These are phyloP conservation scores for Boletus eberwhitei DNA, from an alignment of 768 basidiomycete genomes.

Conservation along the genomic window DNA sequence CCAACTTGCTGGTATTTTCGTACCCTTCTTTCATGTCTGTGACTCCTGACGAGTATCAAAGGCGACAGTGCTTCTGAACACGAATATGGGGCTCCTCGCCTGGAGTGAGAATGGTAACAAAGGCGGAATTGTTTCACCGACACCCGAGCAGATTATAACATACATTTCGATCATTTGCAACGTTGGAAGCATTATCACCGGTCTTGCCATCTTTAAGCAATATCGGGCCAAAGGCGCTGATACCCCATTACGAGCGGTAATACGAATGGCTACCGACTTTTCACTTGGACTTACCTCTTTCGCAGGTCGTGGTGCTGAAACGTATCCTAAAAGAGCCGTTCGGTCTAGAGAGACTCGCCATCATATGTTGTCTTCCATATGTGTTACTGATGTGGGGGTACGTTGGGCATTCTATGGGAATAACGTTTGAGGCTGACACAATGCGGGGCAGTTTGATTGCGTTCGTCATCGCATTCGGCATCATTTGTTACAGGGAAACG, in stretches of 20 bases:
- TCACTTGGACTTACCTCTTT: background rate
- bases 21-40: background rate
- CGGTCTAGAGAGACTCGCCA: conserved; percentile 37
- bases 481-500: conserved; percentile 30
- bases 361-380: conserved; percentile 41
- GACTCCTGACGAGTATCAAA: conserved; percentile 1
- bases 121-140: conserved; percentile 6
- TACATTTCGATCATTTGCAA: conserved; percentile 30
- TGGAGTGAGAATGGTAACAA: conserved; percentile 10
- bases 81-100: conserved; percentile 23
- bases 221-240: conserved; percentile 32
- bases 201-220: conserved; percentile 32
- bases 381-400: conserved; percentile 41
- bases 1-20: conserved; percentile 26
- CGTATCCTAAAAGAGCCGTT: conserved; percentile 24
- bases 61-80: conserved; percentile 30
- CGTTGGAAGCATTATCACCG: conserved; percentile 28
- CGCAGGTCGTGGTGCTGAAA: conserved; percentile 24
- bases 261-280: background rate
- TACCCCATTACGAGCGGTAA: conserved; percentile 30
- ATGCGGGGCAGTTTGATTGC: conserved; percentile 28
- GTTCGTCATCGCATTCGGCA: conserved; percentile 32
- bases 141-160: conserved; percentile 21
- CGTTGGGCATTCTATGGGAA: background rate
- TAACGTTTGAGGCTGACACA: background rate